Conservation (phyloP, 352 stramenopile genomes). For the Phytophthora ramorum region DNA sequence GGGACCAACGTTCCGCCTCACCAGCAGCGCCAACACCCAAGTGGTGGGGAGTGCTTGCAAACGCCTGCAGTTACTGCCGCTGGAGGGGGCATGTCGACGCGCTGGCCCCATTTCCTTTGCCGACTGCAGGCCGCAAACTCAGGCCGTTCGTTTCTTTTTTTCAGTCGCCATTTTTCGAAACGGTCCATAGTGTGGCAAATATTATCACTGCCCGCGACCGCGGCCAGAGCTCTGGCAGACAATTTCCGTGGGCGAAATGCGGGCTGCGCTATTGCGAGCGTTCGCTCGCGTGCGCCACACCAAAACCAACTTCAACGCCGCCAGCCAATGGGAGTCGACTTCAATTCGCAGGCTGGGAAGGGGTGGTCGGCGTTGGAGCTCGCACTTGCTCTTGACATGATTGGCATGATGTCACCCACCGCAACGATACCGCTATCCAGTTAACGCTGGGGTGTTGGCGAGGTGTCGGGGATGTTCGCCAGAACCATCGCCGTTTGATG, state of each 20-base stretch:
- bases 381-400: too few relatives aligned
- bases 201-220: not conserved
- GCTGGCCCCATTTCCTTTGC: not conserved
- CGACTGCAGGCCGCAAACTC: not conserved
- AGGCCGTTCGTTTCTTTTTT: not conserved
- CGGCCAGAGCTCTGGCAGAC: too few relatives aligned
- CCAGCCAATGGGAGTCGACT: not conserved
- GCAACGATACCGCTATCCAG: too few relatives aligned
- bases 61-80: not conserved
- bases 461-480: too few relatives aligned
- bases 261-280: too few relatives aligned
- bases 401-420: too few relatives aligned
- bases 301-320: not conserved
- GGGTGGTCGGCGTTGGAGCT: too few relatives aligned
- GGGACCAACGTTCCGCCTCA: slow-evolving; percentile 1
- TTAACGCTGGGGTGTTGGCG: too few relatives aligned
- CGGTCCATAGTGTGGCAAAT: not conserved
- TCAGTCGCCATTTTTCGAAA: not conserved
- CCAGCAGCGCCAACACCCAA: not conserved
- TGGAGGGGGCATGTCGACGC: not conserved
- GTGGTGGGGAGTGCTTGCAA: not conserved
- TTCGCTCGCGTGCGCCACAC: not conserved
- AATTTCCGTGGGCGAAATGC: too few relatives aligned
- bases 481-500: too few relatives aligned
- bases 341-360: too few relatives aligned